Conservation (phyloP, 2,329 filamentous ascomycete species). For the Rhynchosporium secalis region DNA sequence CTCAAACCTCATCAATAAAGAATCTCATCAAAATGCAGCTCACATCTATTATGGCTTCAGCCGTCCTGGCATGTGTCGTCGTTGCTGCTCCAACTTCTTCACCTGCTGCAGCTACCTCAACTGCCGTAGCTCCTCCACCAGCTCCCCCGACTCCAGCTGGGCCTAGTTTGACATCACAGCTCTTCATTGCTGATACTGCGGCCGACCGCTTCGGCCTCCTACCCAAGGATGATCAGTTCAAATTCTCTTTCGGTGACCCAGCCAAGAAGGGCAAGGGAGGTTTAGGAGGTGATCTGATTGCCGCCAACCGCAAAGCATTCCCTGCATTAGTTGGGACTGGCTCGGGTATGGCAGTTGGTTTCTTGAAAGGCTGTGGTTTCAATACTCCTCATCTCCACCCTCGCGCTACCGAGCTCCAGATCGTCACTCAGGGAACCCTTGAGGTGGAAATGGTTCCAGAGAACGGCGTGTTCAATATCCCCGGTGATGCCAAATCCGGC, state of each 20-base stretch:
- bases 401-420: slow-evolving; percentile 53
- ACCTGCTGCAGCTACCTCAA: slow-evolving; percentile 16
- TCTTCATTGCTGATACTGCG: slow-evolving; percentile 41
- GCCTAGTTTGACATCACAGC: slow-evolving; percentile 30
- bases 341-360: slow-evolving; percentile 52
- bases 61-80: slow-evolving; percentile 45
- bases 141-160: slow-evolving; percentile 17
- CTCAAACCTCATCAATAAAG: slow-evolving; percentile 13
- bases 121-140: slow-evolving; percentile 16
- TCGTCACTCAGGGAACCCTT: slow-evolving; percentile 51
- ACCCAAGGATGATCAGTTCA: slow-evolving; percentile 47
- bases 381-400: slow-evolving; percentile 59
- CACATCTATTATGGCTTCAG: slow-evolving; percentile 40
- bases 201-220: slow-evolving; percentile 48
- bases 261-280: slow-evolving; percentile 39
- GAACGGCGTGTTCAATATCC: slow-evolving; percentile 46
- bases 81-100: slow-evolving; percentile 30
- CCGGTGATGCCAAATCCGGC: slow-evolving; percentile 39
- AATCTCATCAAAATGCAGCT: slow-evolving; percentile 41
- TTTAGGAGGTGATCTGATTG: slow-evolving; percentile 50
- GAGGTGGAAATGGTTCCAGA: slow-evolving; percentile 55
- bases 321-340: slow-evolving; percentile 55
- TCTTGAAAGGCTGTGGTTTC: slow-evolving; percentile 54
- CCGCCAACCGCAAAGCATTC: slow-evolving; percentile 57
- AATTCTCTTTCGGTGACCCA: slow-evolving; percentile 49